These are phyloP conservation scores for Serendipita vermifera DNA, from an alignment of 768 basidiomycete species.

Conservation along the genomic window DNA sequence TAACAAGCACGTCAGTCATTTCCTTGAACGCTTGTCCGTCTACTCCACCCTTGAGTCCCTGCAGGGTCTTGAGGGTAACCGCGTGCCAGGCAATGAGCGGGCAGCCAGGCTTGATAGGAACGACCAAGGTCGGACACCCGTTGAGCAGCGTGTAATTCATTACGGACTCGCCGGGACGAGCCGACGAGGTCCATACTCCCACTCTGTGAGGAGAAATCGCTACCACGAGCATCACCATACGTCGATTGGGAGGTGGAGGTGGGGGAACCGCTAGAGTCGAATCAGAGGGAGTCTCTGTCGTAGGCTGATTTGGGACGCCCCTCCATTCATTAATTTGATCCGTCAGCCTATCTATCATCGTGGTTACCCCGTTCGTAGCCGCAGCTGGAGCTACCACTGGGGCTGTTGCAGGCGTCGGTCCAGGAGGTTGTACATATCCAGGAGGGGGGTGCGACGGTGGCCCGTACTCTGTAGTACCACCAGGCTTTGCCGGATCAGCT, in stretches of 20 bases:
- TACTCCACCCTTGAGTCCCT: slow-evolving; percentile 19
- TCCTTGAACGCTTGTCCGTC: slow-evolving; percentile 34
- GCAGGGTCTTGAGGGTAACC: slow-evolving; percentile 26
- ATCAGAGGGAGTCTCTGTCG: not conserved
- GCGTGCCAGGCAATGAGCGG: slow-evolving; percentile 55
- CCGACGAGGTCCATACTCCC: slow-evolving; percentile 42
- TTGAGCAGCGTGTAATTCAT: slow-evolving; percentile 49
- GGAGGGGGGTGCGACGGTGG: not conserved
- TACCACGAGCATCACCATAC: slow-evolving; percentile 43
- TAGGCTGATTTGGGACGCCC: not conserved
- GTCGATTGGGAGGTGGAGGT: slow-evolving; percentile 27
- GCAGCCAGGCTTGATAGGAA: slow-evolving; percentile 45
- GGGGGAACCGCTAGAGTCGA: not conserved
- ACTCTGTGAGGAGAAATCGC: slow-evolving; percentile 49
- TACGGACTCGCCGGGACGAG: slow-evolving; percentile 48
- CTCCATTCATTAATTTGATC: not conserved
- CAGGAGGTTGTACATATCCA: not conserved
- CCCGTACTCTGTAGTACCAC: not conserved
- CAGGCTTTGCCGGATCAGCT: not conserved
- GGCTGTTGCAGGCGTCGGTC: not conserved
- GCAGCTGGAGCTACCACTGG: not conserved
- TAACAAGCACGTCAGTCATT: slow-evolving; percentile 41
- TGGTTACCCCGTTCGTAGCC: not conserved
- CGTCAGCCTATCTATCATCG: slow-evolving; percentile 2
- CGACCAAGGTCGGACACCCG: slow-evolving; percentile 45